phyloP scores from a whole-genome alignment of 768 basidiomycete genomes.

The Harrya chromipes region DNA sequence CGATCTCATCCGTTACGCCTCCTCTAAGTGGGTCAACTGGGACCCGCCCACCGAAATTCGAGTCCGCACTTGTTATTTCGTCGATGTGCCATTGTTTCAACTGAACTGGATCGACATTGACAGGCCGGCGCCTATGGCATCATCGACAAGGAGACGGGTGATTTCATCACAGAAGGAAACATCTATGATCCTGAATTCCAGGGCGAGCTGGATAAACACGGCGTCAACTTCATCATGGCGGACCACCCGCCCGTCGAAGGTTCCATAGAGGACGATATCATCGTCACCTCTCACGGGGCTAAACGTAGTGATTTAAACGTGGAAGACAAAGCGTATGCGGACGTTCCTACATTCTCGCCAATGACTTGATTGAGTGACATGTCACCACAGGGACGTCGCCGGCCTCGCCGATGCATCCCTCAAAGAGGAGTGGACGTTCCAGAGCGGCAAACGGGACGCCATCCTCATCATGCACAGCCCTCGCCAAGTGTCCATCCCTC shows the following conservation, averaged over 20 bases:
- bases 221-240: conserved; percentile 12
- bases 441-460: conserved; percentile 27
- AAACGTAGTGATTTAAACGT: conserved; percentile 10
- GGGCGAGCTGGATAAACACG: conserved; percentile 12
- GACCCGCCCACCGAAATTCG: conserved; percentile 30
- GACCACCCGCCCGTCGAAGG: conserved; percentile 15
- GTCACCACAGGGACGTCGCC: conserved; percentile 5
- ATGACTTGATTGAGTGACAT: neutral
- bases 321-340: conserved; percentile 18
- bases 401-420: conserved; percentile 25
- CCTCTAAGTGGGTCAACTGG: conserved; percentile 40
- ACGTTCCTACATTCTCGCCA: neutral
- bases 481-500: conserved; percentile 19
- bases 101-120: neutral
- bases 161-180: conserved; percentile 33
- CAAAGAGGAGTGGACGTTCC: conserved; percentile 33
- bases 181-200: conserved; percentile 32
- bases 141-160: conserved; percentile 29
- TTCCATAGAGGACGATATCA: conserved; percentile 21
- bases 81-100: neutral
- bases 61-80: conserved; percentile 14
- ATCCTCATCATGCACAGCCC: conserved; percentile 33
- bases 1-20: conserved; percentile 30
- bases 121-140: conserved; percentile 38
- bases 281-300: conserved; percentile 23